Evolutionary conservation across 1,284 basidiomycete species (phyloP), one percentile per base, ranked within the genome.

Genomic region (Ceratobasidium sp.): DNA sequence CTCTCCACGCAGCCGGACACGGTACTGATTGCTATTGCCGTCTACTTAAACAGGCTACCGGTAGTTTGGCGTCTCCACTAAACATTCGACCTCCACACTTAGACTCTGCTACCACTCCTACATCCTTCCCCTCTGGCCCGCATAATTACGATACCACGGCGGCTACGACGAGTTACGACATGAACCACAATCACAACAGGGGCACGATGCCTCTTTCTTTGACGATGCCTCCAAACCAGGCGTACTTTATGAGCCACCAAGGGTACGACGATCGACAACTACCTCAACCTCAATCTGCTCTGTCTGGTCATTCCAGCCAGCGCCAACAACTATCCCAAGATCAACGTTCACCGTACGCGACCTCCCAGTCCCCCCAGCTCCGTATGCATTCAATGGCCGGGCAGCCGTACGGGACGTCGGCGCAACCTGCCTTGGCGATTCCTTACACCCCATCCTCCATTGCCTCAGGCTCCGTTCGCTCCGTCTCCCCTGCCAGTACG

Each of bases 401-500:
- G 5, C 34, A 31, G 22, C 57, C 57, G 2, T 64, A 64, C n/a
- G 58, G 45, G 22, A 27, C 57, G n/a, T 49, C 57, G 20, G 40
- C 58, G 34, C 47, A 29, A 32, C 32, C 25, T 27, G 58, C 31
- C 4, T 52, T 64, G 43, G 32, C 27, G n/a, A 52, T 64, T 22
- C 58, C 58, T n/a, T 64, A 64, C 32, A 64, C 58, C 25, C 45
- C 58, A 1, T 64, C 58, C 27, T 64, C 58, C 32, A 64, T 64
- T 34, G 58, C 58, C 20, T 64, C 58, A 7, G 40, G 58, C 22
- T 64, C 58, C 4, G 58, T 35, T n/a, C 58, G 58, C 32, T 64
- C 58, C 13, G 58, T 38, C 29, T 64, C 58, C 13, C 58, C 58
- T 27, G 58, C 58, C 31, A 64, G 58, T 52, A 64, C 58, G n/a